Base-by-base conservation (phyloP, 1,284 basidiomycete species). In the Termitomyces sp. region DNA sequence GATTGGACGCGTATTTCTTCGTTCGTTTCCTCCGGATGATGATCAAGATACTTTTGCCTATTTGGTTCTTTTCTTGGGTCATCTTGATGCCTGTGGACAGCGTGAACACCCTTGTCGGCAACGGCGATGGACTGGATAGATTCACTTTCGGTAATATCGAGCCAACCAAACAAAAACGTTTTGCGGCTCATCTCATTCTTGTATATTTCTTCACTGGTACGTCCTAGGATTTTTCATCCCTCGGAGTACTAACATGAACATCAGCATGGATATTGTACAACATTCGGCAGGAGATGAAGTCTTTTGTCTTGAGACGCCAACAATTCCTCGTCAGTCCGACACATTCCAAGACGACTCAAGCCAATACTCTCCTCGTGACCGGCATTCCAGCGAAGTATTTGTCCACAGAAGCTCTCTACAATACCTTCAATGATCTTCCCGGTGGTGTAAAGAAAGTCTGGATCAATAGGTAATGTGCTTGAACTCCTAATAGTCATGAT, bases 1-100 rank as follows among this genome's bases (percentile, higher is more conserved):
- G 96, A 34, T 80, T 92, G 56, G 96, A 99, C 67, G 91, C 94
- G 31, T 99, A 96, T 75, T 88, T 97, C 68, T 98, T 92, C 65
- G 83, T 97, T 46, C 87, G 92, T 53, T 98, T 90, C 69, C 78
- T 95, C 40, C 84, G 87, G 55, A 84, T 90, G 75, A 87, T 92
- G 81, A 69, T 89, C 52, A 82, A 86, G 63, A 76, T 95, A 52
- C 80, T 97, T 64, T 66, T 91, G 1, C 93, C 94, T 19, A 88
- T 96, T 66, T 90, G 86, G 90, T 55, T 90, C 54, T 57, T 91
- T 48, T 84, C 86, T 3, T 92, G 89, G 88, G 67, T 69, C 28
- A 71, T 90, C 42, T 78, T 91, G 28, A 69, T 91, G 3, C 90
- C 92, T 31, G 70, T 89, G 62, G 82, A 84, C 9, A 74, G 81